These are phyloP conservation scores for Botryotinia globosa DNA, from an alignment of 2,329 filamentous ascomycete species.

Conservation along the genomic window DNA sequence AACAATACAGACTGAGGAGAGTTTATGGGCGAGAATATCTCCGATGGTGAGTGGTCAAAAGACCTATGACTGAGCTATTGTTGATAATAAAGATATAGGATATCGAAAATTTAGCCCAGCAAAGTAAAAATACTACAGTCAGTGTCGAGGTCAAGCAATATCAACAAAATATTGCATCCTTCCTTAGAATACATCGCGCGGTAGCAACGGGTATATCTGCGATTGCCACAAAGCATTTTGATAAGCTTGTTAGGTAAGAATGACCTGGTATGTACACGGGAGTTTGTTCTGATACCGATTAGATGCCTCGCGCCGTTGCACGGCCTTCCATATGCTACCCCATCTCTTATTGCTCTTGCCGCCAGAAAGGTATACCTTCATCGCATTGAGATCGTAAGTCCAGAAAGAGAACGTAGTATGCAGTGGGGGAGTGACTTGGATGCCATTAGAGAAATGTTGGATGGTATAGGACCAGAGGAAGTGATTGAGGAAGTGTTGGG, in stretches of 20 bases:
- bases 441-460: conserved; percentile 65
- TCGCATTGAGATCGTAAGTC: conserved; percentile 66
- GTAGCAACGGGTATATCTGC: conserved; percentile 77
- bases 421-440: conserved; percentile 84
- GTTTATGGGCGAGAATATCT: conserved; percentile 32
- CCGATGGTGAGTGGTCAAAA: conserved; percentile 25
- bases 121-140: conserved; percentile 57
- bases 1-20: conserved; percentile 21
- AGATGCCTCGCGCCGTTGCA: conserved; percentile 78
- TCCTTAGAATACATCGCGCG: conserved; percentile 83
- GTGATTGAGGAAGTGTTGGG: conserved; percentile 63
- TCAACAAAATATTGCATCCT: conserved; percentile 81
- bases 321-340: conserved; percentile 74
- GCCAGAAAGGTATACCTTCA: conserved; percentile 86
- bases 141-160: conserved; percentile 80
- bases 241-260: conserved; percentile 58
- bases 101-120: conserved; percentile 42
- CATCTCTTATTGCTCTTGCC: conserved; percentile 78
- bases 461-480: conserved; percentile 58
- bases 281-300: conserved; percentile 11
- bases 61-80: neutral
- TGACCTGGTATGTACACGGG: neutral
- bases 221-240: conserved; percentile 73
- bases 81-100: conserved; percentile 31
- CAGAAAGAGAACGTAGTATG: conserved; percentile 78